These are phyloP conservation scores for Aspergillus awamori DNA, from an alignment of 2,329 filamentous ascomycete species.

Conservation along the genomic window DNA sequence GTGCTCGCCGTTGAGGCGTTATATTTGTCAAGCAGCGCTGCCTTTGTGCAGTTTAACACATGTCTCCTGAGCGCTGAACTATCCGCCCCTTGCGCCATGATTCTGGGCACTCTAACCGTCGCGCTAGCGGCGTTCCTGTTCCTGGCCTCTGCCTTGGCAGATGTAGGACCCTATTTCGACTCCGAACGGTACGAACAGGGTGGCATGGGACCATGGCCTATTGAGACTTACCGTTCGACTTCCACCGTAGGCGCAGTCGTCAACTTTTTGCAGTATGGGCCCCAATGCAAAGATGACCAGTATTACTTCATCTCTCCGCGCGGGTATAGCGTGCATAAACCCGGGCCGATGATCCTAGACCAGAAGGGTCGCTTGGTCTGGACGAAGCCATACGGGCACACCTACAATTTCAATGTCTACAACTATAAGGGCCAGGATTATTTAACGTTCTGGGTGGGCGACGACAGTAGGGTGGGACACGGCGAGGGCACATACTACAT, in stretches of 20 bases:
- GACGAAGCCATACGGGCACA: slow-evolving; percentile 44
- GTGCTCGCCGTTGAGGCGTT: neutral
- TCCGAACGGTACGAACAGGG: slow-evolving; percentile 24
- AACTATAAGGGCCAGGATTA: slow-evolving; percentile 48
- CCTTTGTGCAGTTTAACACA: neutral
- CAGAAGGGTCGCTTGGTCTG: slow-evolving; percentile 50
- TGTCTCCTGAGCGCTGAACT: slow-evolving; percentile 1
- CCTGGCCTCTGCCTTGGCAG: slow-evolving; percentile 12
- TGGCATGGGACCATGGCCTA: slow-evolving; percentile 29
- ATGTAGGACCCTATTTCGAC: slow-evolving; percentile 20
- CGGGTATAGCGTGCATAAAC: slow-evolving; percentile 35
- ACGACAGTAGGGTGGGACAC: slow-evolving; percentile 49
- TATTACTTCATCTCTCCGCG: slow-evolving; percentile 48
- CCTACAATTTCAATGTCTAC: slow-evolving; percentile 53
- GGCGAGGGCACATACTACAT: slow-evolving; percentile 53
- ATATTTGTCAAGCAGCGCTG: neutral
- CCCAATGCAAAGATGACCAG: slow-evolving; percentile 41
- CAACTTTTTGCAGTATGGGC: slow-evolving; percentile 28
- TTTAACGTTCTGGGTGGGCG: slow-evolving; percentile 55
- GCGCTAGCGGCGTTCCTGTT: slow-evolving; percentile 10
- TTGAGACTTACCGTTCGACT: slow-evolving; percentile 30
- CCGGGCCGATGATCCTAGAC: slow-evolving; percentile 51
- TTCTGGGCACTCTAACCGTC: slow-evolving; percentile 5
- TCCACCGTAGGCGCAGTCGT: slow-evolving; percentile 28
- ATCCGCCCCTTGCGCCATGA: slow-evolving; percentile 1